A percentile compares a stretch with the other conserved stretches of the same genome.
phyloP scores from a whole-genome alignment of 2,329 filamentous ascomycete species.

The Scytalidium sp. region DNA sequence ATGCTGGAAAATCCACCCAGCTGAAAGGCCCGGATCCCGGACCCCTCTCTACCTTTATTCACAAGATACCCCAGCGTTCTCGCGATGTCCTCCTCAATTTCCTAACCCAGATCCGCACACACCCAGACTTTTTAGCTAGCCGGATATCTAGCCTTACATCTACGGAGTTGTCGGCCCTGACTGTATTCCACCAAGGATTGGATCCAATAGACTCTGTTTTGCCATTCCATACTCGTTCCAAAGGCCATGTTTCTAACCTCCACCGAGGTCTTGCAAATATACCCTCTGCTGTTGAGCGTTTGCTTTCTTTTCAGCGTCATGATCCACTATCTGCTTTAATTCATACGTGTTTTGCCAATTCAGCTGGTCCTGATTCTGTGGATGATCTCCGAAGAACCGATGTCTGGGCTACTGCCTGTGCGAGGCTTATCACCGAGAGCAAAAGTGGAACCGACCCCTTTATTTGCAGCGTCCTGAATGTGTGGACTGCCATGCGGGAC shows the following conservation, averaged over 20 bases:
- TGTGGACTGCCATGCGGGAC: conserved; percentile 81
- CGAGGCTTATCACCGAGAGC: conserved; percentile 74
- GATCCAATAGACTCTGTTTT: conserved; percentile 83
- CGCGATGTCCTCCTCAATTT: conserved; percentile 76
- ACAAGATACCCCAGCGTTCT: conserved; percentile 73
- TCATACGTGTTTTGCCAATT: conserved; percentile 87
- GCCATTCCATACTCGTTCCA: conserved; percentile 57
- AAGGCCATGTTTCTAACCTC: conserved; percentile 41
- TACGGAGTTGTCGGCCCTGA: conserved; percentile 73
- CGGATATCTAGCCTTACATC: conserved; percentile 74
- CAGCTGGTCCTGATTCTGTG: conserved; percentile 73
- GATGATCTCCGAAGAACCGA: conserved; percentile 79
- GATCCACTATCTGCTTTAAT: conserved; percentile 82
- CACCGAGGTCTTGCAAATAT: conserved; percentile 42
- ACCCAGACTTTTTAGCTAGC: conserved; percentile 83
- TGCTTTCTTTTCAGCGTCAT: conserved; percentile 84
- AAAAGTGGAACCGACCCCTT: conserved; percentile 77
- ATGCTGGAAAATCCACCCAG: conserved; percentile 38
- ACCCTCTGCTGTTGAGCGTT: conserved; percentile 71
- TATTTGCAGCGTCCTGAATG: conserved; percentile 78
- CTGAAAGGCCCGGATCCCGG: conserved; percentile 35
- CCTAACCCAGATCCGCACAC: conserved; percentile 76
- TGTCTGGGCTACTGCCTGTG: conserved; percentile 85
- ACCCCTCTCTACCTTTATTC: conserved; percentile 56
- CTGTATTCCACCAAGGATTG: conserved; percentile 73